These are phyloP conservation scores for Hypomontagnella submonticulosa DNA, from an alignment of 495 filamentous ascomycete species.

Conservation along the genomic window DNA sequence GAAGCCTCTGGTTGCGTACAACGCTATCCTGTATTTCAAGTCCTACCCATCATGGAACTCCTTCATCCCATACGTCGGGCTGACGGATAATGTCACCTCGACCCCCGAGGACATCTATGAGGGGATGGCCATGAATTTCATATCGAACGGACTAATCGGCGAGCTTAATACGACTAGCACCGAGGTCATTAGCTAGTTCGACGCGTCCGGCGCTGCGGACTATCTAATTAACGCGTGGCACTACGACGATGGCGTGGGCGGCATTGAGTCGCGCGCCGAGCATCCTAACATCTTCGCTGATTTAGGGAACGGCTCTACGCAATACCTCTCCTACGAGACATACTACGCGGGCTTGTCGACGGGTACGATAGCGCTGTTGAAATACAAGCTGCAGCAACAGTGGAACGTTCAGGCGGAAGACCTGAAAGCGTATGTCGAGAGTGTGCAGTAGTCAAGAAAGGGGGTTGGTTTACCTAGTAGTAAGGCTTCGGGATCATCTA, in stretches of 20 bases:
- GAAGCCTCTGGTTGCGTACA: slow-evolving; percentile 15
- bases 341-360: slow-evolving; percentile 42
- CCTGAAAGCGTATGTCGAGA: slow-evolving; percentile 42
- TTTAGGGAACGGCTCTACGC: slow-evolving; percentile 34
- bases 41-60: slow-evolving; percentile 44
- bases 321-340: slow-evolving; percentile 46
- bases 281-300: slow-evolving; percentile 37
- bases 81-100: slow-evolving; percentile 43
- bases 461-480: not conserved
- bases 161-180: slow-evolving; percentile 43
- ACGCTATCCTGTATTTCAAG: slow-evolving; percentile 42
- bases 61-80: slow-evolving; percentile 39
- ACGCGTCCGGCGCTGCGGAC: slow-evolving; percentile 15
- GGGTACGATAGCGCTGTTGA: slow-evolving; percentile 30
- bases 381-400: slow-evolving; percentile 28
- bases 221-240: slow-evolving; percentile 34
- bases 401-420: slow-evolving; percentile 38
- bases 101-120: slow-evolving; percentile 37
- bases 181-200: slow-evolving; percentile 43
- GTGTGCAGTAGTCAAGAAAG: not conserved
- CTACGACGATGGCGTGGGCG: slow-evolving; percentile 36
- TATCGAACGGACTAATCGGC: slow-evolving; percentile 38
- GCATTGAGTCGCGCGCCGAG: slow-evolving; percentile 32
- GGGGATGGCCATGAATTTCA: slow-evolving; percentile 45
- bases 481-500: not conserved